A percentile compares a stretch with the other conserved stretches of the same genome.
Conservation (phyloP, 73 alveolate genomes). For the Loxodes magnus region DNA sequence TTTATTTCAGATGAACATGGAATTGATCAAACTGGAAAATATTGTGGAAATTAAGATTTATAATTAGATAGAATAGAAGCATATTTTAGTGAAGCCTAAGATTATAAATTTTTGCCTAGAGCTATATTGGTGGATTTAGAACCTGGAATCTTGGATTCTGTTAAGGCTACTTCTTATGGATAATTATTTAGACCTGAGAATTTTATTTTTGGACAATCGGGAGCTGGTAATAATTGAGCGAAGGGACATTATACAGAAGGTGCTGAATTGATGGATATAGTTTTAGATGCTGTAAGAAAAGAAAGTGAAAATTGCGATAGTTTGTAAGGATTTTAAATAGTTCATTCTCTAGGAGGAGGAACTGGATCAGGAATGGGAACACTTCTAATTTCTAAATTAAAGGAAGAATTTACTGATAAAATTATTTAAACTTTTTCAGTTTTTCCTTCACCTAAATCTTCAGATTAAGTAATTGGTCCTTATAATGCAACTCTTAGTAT, state of each 20-base stretch:
- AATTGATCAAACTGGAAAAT: slow-evolving; percentile 95
- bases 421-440: slow-evolving; percentile 89
- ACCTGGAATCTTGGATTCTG: slow-evolving; percentile 99
- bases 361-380: slow-evolving; percentile 98
- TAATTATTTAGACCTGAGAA: slow-evolving; percentile 99
- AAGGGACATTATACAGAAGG: slow-evolving; percentile 98
- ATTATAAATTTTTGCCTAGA: slow-evolving; percentile 94
- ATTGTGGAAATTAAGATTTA: slow-evolving; percentile 96
- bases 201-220: slow-evolving; percentile 95
- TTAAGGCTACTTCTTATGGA: slow-evolving; percentile 96
- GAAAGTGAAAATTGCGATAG: slow-evolving; percentile 93
- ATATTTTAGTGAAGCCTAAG: slow-evolving; percentile 95
- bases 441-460: slow-evolving; percentile 85
- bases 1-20: slow-evolving; percentile 99
- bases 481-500: slow-evolving; percentile 95
- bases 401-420: slow-evolving; percentile 92
- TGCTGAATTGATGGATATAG: slow-evolving; percentile 87
- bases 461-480: slow-evolving; percentile 85
- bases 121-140: slow-evolving; percentile 96
- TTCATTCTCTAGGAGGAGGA: slow-evolving; percentile 91
- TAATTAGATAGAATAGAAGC: slow-evolving; percentile 88
- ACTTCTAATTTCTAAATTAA: slow-evolving; percentile 80
- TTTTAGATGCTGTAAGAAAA: slow-evolving; percentile 85
- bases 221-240: slow-evolving; percentile 99
- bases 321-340: slow-evolving; percentile 83